phyloP scores from a whole-genome alignment of 2,329 filamentous ascomycete species.

The Xylariomycetidae sp. region DNA sequence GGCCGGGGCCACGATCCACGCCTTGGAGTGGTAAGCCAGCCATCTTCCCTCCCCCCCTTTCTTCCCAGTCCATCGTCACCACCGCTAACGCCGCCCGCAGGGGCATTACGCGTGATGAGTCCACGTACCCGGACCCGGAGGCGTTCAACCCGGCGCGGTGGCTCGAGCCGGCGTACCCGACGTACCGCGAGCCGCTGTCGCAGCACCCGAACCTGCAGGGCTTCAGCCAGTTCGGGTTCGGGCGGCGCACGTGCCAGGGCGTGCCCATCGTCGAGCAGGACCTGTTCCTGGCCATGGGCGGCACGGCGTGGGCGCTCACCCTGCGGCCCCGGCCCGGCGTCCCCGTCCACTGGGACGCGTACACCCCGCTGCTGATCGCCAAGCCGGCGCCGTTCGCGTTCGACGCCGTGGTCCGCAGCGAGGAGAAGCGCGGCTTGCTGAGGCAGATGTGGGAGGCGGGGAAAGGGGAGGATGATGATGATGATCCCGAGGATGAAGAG shows the following conservation, averaged over 20 bases:
- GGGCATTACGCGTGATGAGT: constrained; percentile 40
- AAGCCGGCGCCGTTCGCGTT: constrained; percentile 35
- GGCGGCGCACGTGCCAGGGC: constrained; percentile 42
- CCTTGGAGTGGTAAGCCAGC: constrained; percentile 41
- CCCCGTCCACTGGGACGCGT: constrained; percentile 38
- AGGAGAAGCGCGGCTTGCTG: constrained; percentile 18
- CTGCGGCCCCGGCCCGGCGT: constrained; percentile 27
- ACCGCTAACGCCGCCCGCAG: constrained; percentile 18
- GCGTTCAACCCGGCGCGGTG: constrained; percentile 35
- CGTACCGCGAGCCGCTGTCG: constrained; percentile 33
- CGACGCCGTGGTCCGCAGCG: constrained; percentile 26
- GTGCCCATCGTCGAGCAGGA: constrained; percentile 35
- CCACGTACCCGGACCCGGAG: constrained; percentile 31
- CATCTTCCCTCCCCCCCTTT: constrained; percentile 3
- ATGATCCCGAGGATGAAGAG: constrained; percentile 12
- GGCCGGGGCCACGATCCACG: constrained; percentile 44
- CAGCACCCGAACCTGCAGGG: constrained; percentile 33
- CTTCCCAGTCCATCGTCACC: neutral
- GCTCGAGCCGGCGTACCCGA: constrained; percentile 31
- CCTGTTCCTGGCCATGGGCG: constrained; percentile 33
- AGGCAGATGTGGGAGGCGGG: constrained; percentile 30
- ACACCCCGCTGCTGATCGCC: constrained; percentile 37
- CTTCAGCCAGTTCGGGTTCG: constrained; percentile 46
- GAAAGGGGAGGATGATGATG: constrained; percentile 28
- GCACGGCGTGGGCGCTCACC: constrained; percentile 31